These are phyloP conservation scores for Lecanicillium sp. DNA, from an alignment of 2,329 filamentous ascomycete species.

Conservation along the genomic window DNA sequence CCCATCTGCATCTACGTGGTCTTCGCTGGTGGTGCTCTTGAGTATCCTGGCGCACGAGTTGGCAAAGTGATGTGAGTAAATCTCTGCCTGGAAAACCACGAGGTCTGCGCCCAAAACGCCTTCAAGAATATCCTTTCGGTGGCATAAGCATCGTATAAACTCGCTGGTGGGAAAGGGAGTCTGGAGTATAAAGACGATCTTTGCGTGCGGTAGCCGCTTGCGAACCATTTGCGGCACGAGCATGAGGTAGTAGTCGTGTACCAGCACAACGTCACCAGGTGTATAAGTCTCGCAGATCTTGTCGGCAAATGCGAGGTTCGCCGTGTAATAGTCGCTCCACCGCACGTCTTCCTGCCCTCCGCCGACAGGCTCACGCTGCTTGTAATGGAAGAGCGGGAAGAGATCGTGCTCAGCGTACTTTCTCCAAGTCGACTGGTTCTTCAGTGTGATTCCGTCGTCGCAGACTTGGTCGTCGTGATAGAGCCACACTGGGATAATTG, in stretches of 20 bases:
- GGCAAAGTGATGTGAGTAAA: constrained; percentile 88
- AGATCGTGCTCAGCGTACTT: constrained; percentile 85
- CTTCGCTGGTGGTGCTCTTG: constrained; percentile 76
- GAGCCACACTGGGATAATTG: constrained; percentile 80
- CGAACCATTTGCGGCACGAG: constrained; percentile 82
- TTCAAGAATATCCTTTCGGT: constrained; percentile 82
- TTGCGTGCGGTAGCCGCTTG: constrained; percentile 77
- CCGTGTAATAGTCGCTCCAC: constrained; percentile 86
- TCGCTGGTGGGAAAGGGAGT: constrained; percentile 94
- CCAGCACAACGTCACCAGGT: constrained; percentile 81
- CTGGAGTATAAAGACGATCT: constrained; percentile 91
- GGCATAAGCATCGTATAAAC: constrained; percentile 80
- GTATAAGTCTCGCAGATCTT: constrained; percentile 83
- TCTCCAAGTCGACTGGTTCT: constrained; percentile 80
- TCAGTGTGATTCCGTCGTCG: constrained; percentile 62
- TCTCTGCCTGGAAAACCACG: constrained; percentile 91
- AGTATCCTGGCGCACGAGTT: constrained; percentile 89
- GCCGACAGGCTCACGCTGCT: constrained; percentile 82
- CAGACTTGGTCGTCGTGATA: constrained; percentile 63
- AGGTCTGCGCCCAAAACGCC: constrained; percentile 87
- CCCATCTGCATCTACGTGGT: constrained; percentile 81
- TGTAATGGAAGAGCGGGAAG: constrained; percentile 92
- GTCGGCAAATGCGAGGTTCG: constrained; percentile 89
- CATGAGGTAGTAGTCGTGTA: constrained; percentile 92
- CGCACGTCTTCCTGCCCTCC: constrained; percentile 74